phyloP scores from a whole-genome alignment of 2,329 filamentous ascomycete species.

The Neonectria hederae region DNA sequence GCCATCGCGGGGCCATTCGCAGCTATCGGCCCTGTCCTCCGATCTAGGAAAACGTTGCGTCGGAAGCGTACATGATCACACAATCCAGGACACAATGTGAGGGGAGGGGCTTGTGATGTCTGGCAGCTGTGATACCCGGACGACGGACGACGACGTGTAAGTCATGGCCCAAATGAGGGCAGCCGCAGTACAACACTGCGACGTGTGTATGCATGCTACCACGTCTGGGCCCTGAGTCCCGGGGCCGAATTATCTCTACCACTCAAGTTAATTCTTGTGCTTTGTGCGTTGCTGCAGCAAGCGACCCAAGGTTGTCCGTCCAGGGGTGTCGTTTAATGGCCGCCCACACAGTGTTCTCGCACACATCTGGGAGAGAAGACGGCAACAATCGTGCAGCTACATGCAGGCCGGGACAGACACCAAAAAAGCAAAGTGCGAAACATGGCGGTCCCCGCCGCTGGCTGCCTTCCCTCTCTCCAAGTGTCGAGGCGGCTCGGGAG shows the following conservation, averaged over 20 bases:
- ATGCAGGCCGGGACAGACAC: constrained; percentile 29
- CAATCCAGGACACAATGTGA: not conserved
- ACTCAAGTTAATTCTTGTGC: constrained; percentile 5
- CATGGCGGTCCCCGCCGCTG: constrained; percentile 13
- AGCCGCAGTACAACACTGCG: constrained; percentile 34
- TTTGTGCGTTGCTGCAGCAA: constrained; percentile 10
- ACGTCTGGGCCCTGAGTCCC: constrained; percentile 22
- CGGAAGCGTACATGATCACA: constrained; percentile 7
- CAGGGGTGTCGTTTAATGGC: not conserved
- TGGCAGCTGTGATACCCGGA: constrained; percentile 2
- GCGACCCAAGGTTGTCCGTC: constrained; percentile 2
- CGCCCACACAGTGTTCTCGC: constrained; percentile 23
- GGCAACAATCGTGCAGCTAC: constrained; percentile 33
- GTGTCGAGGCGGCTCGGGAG: constrained; percentile 30
- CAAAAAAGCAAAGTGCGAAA: constrained; percentile 19
- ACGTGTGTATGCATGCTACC: constrained; percentile 39
- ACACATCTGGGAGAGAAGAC: constrained; percentile 28
- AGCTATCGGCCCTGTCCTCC: constrained; percentile 8
- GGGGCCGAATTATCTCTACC: constrained; percentile 11
- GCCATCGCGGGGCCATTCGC: constrained; percentile 32
- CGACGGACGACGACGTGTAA: constrained; percentile 35
- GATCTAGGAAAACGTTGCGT: constrained; percentile 2
- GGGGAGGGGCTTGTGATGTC: not conserved
- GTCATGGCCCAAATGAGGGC: constrained; percentile 33
- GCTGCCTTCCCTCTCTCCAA: constrained; percentile 24